A percentile compares a stretch with the other conserved stretches of the same genome.
phyloP scores from a whole-genome alignment of 2,329 filamentous ascomycete species.

The Aspergillus carbonarius region DNA sequence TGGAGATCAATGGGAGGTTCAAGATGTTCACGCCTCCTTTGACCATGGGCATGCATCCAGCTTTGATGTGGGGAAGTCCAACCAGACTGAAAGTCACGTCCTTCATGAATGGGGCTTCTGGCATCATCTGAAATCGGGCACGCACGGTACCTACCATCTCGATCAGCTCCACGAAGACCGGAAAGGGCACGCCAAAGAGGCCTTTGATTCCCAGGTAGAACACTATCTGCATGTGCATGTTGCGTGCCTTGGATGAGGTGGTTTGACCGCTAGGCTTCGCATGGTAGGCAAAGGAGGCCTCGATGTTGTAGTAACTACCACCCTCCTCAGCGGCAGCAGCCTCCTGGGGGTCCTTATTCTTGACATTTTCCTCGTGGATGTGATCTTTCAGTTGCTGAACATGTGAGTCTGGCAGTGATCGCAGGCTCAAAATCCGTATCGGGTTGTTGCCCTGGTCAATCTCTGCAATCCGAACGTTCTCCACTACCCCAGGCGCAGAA shows the following conservation, averaged over 20 bases:
- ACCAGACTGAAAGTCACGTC: slow-evolving; percentile 90
- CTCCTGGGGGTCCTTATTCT: slow-evolving; percentile 81
- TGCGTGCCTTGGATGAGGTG: slow-evolving; percentile 78
- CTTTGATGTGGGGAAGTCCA: slow-evolving; percentile 85
- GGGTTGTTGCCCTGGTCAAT: slow-evolving; percentile 94
- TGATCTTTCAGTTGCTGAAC: slow-evolving; percentile 79
- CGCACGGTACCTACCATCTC: slow-evolving; percentile 87
- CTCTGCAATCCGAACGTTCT: slow-evolving; percentile 91
- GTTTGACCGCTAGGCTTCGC: slow-evolving; percentile 70
- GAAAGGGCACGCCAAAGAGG: slow-evolving; percentile 82
- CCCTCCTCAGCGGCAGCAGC: slow-evolving; percentile 85
- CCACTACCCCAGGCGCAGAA: slow-evolving; percentile 84
- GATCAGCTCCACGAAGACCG: slow-evolving; percentile 85
- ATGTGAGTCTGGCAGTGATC: slow-evolving; percentile 78
- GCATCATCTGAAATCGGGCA: slow-evolving; percentile 78
- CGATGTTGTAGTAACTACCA: slow-evolving; percentile 89
- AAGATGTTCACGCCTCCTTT: slow-evolving; percentile 86
- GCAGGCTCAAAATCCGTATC: slow-evolving; percentile 80
- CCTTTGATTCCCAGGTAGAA: slow-evolving; percentile 92
- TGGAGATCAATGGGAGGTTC: slow-evolving; percentile 88
- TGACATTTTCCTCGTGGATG: slow-evolving; percentile 74
- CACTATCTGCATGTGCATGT: slow-evolving; percentile 95
- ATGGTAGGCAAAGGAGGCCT: slow-evolving; percentile 88
- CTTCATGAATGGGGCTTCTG: slow-evolving; percentile 89
- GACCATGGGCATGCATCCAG: slow-evolving; percentile 90